A percentile compares a stretch with the other conserved stretches of the same genome.
These are phyloP conservation scores for Asterochloris erici DNA, from an alignment of 139 green algal genomes.

Conservation along the genomic window DNA sequence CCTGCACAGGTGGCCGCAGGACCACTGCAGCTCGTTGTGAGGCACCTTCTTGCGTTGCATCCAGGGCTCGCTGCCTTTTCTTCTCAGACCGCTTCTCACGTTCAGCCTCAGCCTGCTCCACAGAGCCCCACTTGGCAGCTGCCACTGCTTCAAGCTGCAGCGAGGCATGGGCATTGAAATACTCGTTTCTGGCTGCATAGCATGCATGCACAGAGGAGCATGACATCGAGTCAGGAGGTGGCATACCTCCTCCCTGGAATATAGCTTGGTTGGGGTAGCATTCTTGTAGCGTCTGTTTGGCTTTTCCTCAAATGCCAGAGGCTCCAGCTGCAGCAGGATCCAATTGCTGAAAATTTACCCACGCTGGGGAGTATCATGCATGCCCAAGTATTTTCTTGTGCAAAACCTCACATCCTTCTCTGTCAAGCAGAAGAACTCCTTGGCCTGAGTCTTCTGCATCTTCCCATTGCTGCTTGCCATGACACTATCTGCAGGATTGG, in stretches of 20 bases:
- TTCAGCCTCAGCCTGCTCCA: conserved; percentile 9
- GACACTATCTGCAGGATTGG: too few relatives aligned
- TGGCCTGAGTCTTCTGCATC: conserved; percentile 24
- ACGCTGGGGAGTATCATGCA: too few relatives aligned
- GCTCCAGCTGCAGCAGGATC: conserved; percentile 10
- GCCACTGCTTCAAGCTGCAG: conserved; percentile 19
- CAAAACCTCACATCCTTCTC: conserved; percentile 23
- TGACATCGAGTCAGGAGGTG: not conserved
- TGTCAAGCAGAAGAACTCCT: conserved; percentile 25
- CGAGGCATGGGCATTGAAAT: not conserved
- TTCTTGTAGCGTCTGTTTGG: conserved; percentile 15
- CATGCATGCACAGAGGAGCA: too few relatives aligned
- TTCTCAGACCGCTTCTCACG: conserved; percentile 13
- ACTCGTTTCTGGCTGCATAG: not conserved
- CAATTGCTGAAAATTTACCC: not conserved
- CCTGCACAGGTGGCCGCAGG: too few relatives aligned
- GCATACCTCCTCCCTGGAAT: conserved; percentile 1
- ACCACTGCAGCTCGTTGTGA: too few relatives aligned
- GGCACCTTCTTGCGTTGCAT: not conserved
- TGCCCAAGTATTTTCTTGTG: not conserved
- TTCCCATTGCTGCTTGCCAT: too few relatives aligned
- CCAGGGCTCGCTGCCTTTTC: not conserved
- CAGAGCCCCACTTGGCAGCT: conserved; percentile 15
- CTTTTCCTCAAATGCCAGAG: conserved; percentile 11
- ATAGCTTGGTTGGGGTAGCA: conserved; percentile 12